Percentiles rank a stretch among this genome's conserved stretches.
Conservation (phyloP, 257 asterid genomes). For the Capsicum baccatum region DNA sequence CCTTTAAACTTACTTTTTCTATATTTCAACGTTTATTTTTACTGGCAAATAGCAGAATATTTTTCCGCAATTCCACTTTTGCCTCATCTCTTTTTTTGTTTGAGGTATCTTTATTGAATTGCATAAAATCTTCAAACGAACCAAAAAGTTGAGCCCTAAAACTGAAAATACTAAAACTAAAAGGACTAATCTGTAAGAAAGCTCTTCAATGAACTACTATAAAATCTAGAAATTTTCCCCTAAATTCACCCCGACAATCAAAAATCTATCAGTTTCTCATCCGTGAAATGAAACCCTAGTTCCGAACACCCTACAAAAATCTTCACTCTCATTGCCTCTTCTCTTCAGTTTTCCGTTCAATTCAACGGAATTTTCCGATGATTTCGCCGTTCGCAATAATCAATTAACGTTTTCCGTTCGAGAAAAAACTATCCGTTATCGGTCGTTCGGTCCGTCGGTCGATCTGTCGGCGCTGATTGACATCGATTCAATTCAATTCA, state of each 20-base stretch:
- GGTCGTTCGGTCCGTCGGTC: not conserved
- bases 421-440: not conserved
- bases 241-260: not conserved
- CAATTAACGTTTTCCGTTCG: not conserved
- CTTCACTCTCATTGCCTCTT: not conserved
- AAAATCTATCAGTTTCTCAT: not conserved
- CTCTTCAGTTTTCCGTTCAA: not conserved
- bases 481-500: not conserved
- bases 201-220: not conserved
- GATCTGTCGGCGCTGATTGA: not conserved
- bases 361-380: not conserved
- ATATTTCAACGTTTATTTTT: too few species aligned
- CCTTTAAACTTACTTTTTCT: too few species aligned
- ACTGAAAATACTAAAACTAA: not conserved
- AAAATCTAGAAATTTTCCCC: not conserved
- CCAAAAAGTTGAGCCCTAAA: not conserved
- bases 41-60: too few species aligned
- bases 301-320: not conserved
- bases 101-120: too few species aligned
- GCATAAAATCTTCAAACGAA: too few species aligned
- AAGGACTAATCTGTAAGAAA: not conserved
- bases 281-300: constrained; percentile 23
- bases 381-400: not conserved
- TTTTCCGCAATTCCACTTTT: too few species aligned
- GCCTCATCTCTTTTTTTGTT: too few species aligned